Conservation (phyloP, 164 flowering plant species). For the Amborella trichopoda region DNA sequence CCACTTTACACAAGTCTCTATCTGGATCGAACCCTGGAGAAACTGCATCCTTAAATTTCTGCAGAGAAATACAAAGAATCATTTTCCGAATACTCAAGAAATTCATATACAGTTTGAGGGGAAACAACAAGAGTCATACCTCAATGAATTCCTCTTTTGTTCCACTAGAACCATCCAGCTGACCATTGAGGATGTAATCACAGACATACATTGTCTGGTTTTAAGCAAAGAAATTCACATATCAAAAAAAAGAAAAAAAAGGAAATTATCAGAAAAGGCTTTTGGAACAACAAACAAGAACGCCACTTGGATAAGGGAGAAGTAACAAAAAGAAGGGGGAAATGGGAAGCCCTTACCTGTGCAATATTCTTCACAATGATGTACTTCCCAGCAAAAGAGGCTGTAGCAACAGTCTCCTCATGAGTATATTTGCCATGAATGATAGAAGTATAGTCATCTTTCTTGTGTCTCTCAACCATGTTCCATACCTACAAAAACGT, state of each 20-base stretch:
- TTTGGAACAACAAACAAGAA: too few species aligned
- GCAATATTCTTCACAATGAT: constrained; percentile 81
- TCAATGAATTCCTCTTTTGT: constrained; percentile 73
- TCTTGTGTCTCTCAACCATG: constrained; percentile 91
- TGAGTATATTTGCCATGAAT: constrained; percentile 94
- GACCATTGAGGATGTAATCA: constrained; percentile 86
- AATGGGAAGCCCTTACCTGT: constrained; percentile 43
- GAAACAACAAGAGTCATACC: constrained; percentile 24
- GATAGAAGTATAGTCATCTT: constrained; percentile 84
- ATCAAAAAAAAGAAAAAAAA: too few species aligned
- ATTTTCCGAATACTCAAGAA: too few species aligned
- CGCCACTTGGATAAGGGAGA: background rate
- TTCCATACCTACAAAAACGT: constrained; percentile 84
- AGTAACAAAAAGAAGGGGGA: background rate
- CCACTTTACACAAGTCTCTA: constrained; percentile 56
- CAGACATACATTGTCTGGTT: constrained; percentile 86
- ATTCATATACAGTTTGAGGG: background rate
- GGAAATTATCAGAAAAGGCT: too few species aligned
- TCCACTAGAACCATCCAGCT: constrained; percentile 95
- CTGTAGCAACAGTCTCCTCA: constrained; percentile 93
- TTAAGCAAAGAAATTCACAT: too few species aligned
- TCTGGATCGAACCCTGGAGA: constrained; percentile 96
- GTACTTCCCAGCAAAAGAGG: constrained; percentile 90
- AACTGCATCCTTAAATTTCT: constrained; percentile 90
- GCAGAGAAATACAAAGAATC: constrained; percentile 19